Evolutionary conservation across 306 rosid genomes (phyloP), one percentile per base, ranked within the genome.

Genomic region (Sindora glabra): DNA sequence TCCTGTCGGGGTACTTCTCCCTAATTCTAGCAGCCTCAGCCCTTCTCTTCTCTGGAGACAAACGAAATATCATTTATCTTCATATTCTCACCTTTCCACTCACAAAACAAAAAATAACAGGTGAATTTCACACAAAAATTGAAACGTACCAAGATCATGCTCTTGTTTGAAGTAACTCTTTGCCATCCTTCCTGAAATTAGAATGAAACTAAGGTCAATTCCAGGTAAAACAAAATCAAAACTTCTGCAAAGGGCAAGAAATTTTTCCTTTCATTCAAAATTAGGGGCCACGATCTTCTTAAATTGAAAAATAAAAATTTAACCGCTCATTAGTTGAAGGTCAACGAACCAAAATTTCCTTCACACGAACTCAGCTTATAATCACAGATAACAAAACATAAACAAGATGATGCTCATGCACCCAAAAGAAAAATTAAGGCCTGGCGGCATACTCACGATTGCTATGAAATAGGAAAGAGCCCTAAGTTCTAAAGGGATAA

Each of bases 141-240:
- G 13, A 21, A 22, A 32, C 7, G 27, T 74, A 90, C 97, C 97
- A 71, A 90, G 83, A 81, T 90, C 97, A 68, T 90, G 94, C 71
- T 90, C 97, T 78, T 87, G 95, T 81, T 90, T 90, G 90, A 90
- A 90, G 79, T 84, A 90, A 67, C 97, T 87, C 86, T 68, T 90
- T 48, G 95, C 89, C 97, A 90, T 90, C 48, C 54, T 60, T 29
- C 77, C 86, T 87, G 88, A 36, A 80, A 81, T 51, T 49, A 69
- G 7, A 58, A 84, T 57, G 60, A 71, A 66, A 26, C 21, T 59
- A 39, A 46, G 66, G 59, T 56, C 71, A 68, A 61, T 42, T 15
- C 33, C 50, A 56, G 23, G 26, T n/a, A 27, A 21, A 47, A 55
- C 10, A 16, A 21, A 59, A 50, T 16, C 8, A 19, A 26, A 61